These are phyloP conservation scores for slime mould (Dictyostelium discoideum) DNA, from an alignment of 78 protist genomes.

Conservation along the genomic window DNA sequence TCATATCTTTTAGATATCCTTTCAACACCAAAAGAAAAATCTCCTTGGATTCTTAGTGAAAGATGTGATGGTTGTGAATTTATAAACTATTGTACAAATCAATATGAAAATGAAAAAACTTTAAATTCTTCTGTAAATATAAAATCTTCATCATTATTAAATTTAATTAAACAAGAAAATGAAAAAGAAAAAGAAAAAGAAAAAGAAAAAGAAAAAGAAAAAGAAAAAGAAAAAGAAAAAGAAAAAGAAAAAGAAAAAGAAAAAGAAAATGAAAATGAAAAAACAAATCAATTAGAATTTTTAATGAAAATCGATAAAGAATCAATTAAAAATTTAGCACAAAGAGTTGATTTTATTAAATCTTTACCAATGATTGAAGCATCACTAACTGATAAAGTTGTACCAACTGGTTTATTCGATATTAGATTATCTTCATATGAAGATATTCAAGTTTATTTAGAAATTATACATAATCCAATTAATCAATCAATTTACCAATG, in stretches of 20 bases:
- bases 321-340: neutral
- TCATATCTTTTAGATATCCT: conserved; percentile 31
- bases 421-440: conserved; percentile 8
- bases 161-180: neutral
- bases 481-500: conserved; percentile 21
- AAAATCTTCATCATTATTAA: conserved; percentile 1
- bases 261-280: neutral
- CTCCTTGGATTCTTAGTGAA: conserved; percentile 29
- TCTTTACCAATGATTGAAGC: conserved; percentile 14
- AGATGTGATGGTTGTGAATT: conserved; percentile 79
- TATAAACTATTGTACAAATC: conserved; percentile 21
- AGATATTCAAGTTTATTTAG: conserved; percentile 28
- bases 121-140: neutral
- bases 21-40: conserved; percentile 16
- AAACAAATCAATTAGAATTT: neutral
- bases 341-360: neutral
- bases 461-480: neutral
- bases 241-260: neutral
- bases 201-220: neutral
- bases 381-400: neutral
- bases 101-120: conserved; percentile 12
- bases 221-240: neutral
- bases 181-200: neutral
- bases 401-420: conserved; percentile 5
- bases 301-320: neutral